phyloP scores from a whole-genome alignment of 73 alveolate genomes.

The Paramecium tetraurelia region DNA sequence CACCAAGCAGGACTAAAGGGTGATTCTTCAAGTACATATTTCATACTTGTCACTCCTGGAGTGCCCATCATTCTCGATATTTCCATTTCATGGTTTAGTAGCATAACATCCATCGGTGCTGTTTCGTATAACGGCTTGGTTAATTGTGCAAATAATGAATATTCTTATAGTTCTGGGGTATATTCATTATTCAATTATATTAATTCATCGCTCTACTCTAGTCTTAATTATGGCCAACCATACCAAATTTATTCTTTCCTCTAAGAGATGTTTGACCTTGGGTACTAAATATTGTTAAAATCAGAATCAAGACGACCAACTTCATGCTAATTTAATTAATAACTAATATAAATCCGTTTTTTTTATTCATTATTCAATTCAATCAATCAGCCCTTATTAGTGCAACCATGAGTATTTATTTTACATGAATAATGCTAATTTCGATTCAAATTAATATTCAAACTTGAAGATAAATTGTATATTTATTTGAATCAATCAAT shows the following conservation, averaged over 20 bases:
- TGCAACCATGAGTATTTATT: neutral
- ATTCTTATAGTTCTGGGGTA: neutral
- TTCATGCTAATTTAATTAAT: constrained; percentile 15
- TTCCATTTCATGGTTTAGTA: constrained; percentile 1
- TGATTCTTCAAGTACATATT: neutral
- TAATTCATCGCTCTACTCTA: neutral
- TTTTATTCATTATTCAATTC: neutral
- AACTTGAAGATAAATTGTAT: no score
- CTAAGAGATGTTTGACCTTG: neutral
- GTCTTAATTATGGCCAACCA: constrained; percentile 10
- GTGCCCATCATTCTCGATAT: constrained; percentile 10
- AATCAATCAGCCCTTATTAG: neutral
- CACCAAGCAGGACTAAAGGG: constrained; percentile 15
- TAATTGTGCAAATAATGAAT: neutral
- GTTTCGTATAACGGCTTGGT: neutral
- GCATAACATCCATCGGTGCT: constrained; percentile 16
- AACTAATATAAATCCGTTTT: constrained; percentile 19
- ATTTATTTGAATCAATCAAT: neutral
- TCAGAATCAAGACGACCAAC: constrained; percentile 12
- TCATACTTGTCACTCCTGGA: neutral
- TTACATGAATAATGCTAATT: neutral
- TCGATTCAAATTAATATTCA: neutral
- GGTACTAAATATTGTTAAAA: neutral
- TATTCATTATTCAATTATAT: neutral
- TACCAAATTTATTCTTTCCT: neutral